phyloP scores from a whole-genome alignment of 306 rosid species.

The Pyrus bretschneideri region DNA sequence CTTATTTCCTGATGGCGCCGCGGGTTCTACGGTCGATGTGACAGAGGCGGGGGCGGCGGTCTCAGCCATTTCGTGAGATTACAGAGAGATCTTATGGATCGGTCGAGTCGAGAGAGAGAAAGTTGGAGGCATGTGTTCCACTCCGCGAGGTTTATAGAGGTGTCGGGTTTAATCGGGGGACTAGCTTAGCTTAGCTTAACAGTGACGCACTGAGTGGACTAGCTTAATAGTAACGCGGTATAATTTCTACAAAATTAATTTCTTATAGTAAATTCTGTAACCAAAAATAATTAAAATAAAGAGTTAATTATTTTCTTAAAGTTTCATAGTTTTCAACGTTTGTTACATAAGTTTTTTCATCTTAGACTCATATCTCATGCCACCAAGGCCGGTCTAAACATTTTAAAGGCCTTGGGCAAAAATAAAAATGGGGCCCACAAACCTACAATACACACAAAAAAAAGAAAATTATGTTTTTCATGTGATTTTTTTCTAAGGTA shows the following conservation, averaged over 20 bases:
- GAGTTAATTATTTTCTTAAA: no score
- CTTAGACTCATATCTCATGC: no score
- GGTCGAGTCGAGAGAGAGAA: neutral
- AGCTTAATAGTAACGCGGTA: neutral
- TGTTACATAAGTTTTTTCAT: no score
- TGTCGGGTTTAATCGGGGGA: neutral
- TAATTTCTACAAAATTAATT: neutral
- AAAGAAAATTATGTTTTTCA: no score
- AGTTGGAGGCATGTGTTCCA: neutral
- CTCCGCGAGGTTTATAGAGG: neutral
- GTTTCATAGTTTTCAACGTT: rapidly evolving
- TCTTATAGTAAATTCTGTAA: no score
- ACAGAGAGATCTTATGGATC: neutral
- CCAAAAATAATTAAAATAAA: no score
- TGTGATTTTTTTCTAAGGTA: no score
- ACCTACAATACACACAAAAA: no score
- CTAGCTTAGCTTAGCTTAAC: neutral
- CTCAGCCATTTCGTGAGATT: neutral
- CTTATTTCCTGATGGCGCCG: neutral
- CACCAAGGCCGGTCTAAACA: no score
- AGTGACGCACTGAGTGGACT: neutral
- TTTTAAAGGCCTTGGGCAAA: no score
- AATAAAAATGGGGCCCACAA: no score
- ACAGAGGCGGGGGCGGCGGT: neutral
- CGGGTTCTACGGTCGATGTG: neutral